Percentiles rank a stretch among this genome's conserved stretches.
Evolutionary conservation across 441 rosid genomes (phyloP).

Genomic region (Eutrema salsugineum): DNA sequence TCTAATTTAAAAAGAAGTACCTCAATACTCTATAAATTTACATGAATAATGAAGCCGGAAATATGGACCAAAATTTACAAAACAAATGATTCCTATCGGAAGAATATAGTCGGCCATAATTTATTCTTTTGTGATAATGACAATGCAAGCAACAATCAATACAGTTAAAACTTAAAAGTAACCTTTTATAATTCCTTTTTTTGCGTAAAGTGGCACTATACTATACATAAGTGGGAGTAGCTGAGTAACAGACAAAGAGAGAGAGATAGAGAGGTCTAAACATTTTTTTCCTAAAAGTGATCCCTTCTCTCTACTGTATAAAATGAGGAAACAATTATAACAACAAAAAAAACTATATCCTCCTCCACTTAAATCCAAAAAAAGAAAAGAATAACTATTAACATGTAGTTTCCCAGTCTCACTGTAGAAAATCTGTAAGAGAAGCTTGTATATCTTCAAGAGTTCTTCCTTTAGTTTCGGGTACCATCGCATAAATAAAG

Average conservation of each 20-base stretch:
- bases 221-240: slow-evolving; percentile 1
- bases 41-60: not conserved
- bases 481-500: slow-evolving; percentile 38
- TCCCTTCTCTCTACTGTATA: not conserved
- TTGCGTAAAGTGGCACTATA: not conserved
- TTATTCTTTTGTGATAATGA: not conserved
- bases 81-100: not conserved
- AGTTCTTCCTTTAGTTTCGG: slow-evolving; percentile 46
- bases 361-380: not conserved
- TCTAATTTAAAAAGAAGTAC: not conserved
- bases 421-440: slow-evolving; percentile 34
- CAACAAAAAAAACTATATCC: slow-evolving; percentile 14
- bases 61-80: not conserved
- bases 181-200: not conserved
- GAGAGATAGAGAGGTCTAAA: not conserved
- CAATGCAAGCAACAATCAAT: not conserved
- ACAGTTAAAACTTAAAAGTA: not conserved
- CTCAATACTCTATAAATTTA: not conserved
- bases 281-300: not conserved
- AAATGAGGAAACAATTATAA: slow-evolving; percentile 13
- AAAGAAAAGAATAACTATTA: not conserved
- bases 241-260: not conserved
- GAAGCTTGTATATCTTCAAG: slow-evolving; percentile 51
- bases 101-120: not conserved
- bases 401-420: not conserved